These are phyloP conservation scores for Paecilomyces variotii DNA, from an alignment of 2,329 filamentous ascomycete genomes.

Conservation along the genomic window DNA sequence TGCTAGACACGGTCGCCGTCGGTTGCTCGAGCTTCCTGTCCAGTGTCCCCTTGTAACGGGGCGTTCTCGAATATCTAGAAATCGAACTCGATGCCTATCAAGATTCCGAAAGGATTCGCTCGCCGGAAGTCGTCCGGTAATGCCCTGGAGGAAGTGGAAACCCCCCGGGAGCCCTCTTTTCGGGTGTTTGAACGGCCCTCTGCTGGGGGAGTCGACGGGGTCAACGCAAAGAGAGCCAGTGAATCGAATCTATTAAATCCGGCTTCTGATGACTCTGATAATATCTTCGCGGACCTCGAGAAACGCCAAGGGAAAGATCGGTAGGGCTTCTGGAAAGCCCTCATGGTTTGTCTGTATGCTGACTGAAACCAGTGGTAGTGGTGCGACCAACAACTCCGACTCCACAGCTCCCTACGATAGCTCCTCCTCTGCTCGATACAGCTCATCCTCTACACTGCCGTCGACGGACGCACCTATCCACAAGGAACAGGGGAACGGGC, in stretches of 20 bases:
- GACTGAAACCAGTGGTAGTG: conserved; percentile 37
- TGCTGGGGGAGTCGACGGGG: conserved; percentile 34
- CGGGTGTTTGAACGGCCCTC: conserved; percentile 46
- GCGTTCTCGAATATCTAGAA: neutral
- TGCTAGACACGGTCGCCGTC: neutral
- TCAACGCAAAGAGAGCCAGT: conserved; percentile 26
- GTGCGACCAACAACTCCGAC: conserved; percentile 40
- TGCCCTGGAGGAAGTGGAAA: conserved; percentile 41
- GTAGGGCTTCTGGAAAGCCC: conserved; percentile 14
- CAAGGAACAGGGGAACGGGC: conserved; percentile 26
- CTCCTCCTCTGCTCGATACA: conserved; percentile 44
- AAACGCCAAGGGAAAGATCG: conserved; percentile 25
- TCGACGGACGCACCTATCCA: conserved; percentile 42
- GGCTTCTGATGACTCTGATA: conserved; percentile 29
- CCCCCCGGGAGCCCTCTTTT: conserved; percentile 41
- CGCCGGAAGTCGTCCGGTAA: conserved; percentile 50
- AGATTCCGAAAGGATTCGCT: conserved; percentile 46
- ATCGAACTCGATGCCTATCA: conserved; percentile 42
- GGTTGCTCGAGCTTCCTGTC: neutral
- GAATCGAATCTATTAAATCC: conserved; percentile 27
- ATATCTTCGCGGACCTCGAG: conserved; percentile 30
- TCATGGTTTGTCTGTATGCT: conserved; percentile 10
- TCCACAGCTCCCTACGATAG: conserved; percentile 40
- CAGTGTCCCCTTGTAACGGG: neutral
- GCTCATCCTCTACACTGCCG: conserved; percentile 48